Conservation (phyloP, 192 early-diverging fungal species). For the Lobosporangium transversale region DNA sequence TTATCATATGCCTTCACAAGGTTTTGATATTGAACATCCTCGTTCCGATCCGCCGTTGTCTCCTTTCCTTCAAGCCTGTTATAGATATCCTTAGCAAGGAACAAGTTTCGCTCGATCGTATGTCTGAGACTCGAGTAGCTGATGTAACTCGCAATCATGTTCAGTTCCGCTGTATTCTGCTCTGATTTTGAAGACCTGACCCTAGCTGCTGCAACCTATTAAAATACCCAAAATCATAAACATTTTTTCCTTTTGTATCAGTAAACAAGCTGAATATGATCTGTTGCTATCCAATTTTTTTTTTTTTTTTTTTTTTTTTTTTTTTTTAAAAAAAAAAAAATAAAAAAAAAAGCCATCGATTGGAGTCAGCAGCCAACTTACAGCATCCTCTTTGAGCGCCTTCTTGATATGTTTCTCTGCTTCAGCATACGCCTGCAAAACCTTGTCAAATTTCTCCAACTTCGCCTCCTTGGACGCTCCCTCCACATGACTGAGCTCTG, state of each 20-base stretch:
- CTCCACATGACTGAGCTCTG: constrained; percentile 26
- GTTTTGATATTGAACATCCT: constrained; percentile 67
- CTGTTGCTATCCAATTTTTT: not conserved
- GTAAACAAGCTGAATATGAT: not conserved
- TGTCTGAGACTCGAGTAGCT: constrained; percentile 61
- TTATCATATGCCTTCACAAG: constrained; percentile 73
- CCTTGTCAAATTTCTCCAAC: constrained; percentile 62
- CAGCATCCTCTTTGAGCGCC: constrained; percentile 71
- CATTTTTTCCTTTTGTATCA: no score
- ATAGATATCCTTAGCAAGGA: constrained; percentile 57
- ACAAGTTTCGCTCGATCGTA: constrained; percentile 68
- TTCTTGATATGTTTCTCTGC: constrained; percentile 69
- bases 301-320: no score
- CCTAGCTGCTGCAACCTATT: constrained; percentile 67
- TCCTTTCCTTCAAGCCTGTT: constrained; percentile 47
- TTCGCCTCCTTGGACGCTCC: constrained; percentile 37
- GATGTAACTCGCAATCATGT: constrained; percentile 65
- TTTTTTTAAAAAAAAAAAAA: no score
- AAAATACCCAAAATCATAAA: not conserved
- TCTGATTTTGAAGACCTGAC: constrained; percentile 77
- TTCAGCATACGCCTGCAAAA: constrained; percentile 67
- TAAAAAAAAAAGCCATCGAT: no score
- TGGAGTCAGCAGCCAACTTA: constrained; percentile 23
- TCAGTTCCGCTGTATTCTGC: constrained; percentile 64
- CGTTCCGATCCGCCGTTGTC: constrained; percentile 18